Conservation (phyloP, 139 green algal genomes). For the Zygnema cylindricum region DNA sequence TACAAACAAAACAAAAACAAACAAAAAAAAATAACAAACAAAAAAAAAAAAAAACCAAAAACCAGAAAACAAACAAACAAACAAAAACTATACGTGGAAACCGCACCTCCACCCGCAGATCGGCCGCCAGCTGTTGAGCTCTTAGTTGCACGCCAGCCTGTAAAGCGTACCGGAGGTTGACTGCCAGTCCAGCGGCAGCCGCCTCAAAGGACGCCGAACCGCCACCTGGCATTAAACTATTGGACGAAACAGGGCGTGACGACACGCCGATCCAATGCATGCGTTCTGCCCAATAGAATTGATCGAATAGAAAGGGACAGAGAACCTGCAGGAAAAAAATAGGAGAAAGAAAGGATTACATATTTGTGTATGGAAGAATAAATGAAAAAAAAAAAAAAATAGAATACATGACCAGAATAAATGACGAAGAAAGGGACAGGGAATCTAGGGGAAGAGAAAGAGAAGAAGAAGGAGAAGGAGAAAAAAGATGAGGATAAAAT, state of each 20-base stretch:
- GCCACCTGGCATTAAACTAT: conserved; percentile 32
- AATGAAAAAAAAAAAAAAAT: too few relatives aligned
- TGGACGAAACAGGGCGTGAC: not conserved
- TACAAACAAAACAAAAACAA: too few relatives aligned
- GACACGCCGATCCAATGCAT: conserved; percentile 55
- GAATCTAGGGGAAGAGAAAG: conserved; percentile 9
- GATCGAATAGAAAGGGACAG: conserved; percentile 60
- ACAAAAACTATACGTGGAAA: too few relatives aligned
- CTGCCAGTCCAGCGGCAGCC: not conserved
- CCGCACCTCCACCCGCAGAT: too few relatives aligned
- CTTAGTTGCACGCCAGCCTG: not conserved
- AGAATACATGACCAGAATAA: too few relatives aligned
- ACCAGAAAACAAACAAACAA: too few relatives aligned
- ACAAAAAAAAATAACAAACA: too few relatives aligned
- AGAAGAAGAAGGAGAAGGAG: not conserved
- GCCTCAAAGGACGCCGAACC: not conserved
- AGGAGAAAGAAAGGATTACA: conserved; percentile 5
- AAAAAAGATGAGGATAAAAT: conserved; percentile 2
- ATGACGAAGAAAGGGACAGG: too few relatives aligned
- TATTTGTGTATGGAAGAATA: too few relatives aligned
- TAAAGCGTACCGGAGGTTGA: not conserved
- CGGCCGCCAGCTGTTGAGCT: not conserved
- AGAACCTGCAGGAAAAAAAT: conserved; percentile 25
- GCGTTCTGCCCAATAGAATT: conserved; percentile 60
- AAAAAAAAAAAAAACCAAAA: too few relatives aligned